Conservation (phyloP, 768 basidiomycete genomes). For the Tremella mesenterica region DNA sequence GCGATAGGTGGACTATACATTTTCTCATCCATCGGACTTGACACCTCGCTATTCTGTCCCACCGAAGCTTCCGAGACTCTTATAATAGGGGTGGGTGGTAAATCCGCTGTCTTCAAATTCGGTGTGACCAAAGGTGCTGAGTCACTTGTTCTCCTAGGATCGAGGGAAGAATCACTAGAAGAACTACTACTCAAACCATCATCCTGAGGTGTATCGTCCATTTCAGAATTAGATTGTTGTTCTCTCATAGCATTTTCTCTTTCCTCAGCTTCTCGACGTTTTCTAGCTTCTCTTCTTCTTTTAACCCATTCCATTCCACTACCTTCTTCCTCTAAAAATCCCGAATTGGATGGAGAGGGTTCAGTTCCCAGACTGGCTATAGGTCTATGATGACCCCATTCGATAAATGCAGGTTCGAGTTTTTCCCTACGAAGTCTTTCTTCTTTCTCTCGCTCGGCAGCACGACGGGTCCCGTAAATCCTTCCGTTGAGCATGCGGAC, state of each 20-base stretch:
- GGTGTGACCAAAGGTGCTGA: slow-evolving; percentile 17
- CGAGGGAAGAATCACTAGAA: slow-evolving; percentile 3
- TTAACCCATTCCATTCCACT: slow-evolving; percentile 80
- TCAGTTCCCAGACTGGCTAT: slow-evolving; percentile 67
- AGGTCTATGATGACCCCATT: slow-evolving; percentile 57
- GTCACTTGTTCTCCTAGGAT: background rate
- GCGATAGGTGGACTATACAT: background rate
- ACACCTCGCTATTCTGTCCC: background rate
- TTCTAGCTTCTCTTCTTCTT: slow-evolving; percentile 53
- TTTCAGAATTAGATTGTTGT: background rate
- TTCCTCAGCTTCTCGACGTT: slow-evolving; percentile 47
- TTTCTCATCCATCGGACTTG: background rate
- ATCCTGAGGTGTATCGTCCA: background rate
- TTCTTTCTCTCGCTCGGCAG: slow-evolving; percentile 23
- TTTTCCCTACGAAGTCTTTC: slow-evolving; percentile 10
- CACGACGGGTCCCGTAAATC: slow-evolving; percentile 55
- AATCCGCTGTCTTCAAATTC: slow-evolving; percentile 6
- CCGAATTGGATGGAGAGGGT: slow-evolving; percentile 32
- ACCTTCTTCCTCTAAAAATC: slow-evolving; percentile 58
- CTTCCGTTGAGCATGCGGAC: slow-evolving; percentile 70
- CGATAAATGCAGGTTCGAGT: slow-evolving; percentile 70
- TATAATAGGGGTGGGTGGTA: slow-evolving; percentile 29
- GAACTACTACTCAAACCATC: background rate
- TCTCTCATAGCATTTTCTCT: background rate
- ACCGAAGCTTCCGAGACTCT: slow-evolving; percentile 22